phyloP scores from a whole-genome alignment of 2,329 filamentous ascomycete genomes.

The Claviceps sorghi region DNA sequence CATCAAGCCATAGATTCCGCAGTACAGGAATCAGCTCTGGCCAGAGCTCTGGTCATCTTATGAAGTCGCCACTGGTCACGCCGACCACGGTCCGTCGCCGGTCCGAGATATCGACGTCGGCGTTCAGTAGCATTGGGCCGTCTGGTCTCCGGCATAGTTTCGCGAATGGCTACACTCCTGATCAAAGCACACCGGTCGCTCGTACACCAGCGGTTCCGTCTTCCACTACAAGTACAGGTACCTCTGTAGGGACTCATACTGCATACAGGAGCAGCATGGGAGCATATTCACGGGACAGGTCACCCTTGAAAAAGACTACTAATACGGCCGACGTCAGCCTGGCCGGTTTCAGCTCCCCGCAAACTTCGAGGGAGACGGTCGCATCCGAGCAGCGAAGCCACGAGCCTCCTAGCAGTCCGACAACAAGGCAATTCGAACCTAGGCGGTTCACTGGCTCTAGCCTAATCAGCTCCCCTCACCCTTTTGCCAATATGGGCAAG shows the following conservation, averaged over 20 bases:
- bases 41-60: constrained; percentile 14
- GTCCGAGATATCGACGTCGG: constrained; percentile 21
- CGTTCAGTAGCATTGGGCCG: constrained; percentile 15
- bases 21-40: background rate
- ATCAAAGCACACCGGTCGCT: background rate
- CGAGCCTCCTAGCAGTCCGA: constrained; percentile 24
- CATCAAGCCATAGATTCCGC: constrained; percentile 13
- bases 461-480: constrained; percentile 18
- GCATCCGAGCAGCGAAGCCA: constrained; percentile 35
- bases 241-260: constrained; percentile 12
- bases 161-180: constrained; percentile 15
- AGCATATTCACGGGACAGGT: constrained; percentile 64
- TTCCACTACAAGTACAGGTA: constrained; percentile 9
- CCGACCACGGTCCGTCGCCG: constrained; percentile 2
- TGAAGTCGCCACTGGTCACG: constrained; percentile 22
- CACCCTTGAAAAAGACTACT: constrained; percentile 65
- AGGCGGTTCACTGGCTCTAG: constrained; percentile 14
- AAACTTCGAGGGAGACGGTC: constrained; percentile 49
- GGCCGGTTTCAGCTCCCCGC: constrained; percentile 29
- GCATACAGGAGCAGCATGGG: constrained; percentile 61
- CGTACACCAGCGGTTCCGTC: constrained; percentile 13
- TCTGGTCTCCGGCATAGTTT: constrained; percentile 20
- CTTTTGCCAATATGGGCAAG: constrained; percentile 24
- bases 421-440: constrained; percentile 20
- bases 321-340: constrained; percentile 44